Evolutionary conservation across 441 rosid genomes (phyloP).

Genomic region (Erysimum pusillum): DNA sequence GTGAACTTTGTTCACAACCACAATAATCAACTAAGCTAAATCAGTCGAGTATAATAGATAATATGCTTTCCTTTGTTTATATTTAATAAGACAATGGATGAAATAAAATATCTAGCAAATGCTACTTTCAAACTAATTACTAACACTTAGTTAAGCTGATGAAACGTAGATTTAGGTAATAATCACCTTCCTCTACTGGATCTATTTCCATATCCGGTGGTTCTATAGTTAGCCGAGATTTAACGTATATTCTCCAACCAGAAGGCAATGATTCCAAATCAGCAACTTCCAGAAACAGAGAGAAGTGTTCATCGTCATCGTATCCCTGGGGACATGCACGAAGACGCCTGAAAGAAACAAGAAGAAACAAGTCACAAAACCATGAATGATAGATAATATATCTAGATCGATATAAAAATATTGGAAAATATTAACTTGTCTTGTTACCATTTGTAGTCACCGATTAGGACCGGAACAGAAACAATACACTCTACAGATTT

Average conservation of each 20-base stretch:
- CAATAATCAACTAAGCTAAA: too few relatives aligned
- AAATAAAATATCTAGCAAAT: too few relatives aligned
- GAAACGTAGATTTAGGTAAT: neutral
- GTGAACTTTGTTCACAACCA: too few relatives aligned
- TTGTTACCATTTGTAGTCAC: constrained; percentile 61
- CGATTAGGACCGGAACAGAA: constrained; percentile 54
- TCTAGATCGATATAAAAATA: too few relatives aligned
- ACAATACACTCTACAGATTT: constrained; percentile 52
- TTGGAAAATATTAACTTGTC: neutral
- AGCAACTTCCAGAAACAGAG: neutral
- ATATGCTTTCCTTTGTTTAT: too few relatives aligned
- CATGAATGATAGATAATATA: neutral
- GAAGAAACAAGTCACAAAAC: neutral
- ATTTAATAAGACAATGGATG: too few relatives aligned
- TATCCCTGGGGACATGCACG: neutral
- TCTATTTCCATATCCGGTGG: too few relatives aligned
- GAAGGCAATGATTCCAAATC: neutral
- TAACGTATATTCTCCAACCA: constrained; percentile 1
- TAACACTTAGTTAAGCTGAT: too few relatives aligned
- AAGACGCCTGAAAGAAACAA: constrained; percentile 5
- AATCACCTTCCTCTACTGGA: neutral
- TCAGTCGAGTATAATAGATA: too few relatives aligned
- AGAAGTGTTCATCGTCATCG: neutral
- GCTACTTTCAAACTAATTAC: neutral
- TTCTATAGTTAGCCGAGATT: neutral